These are phyloP conservation scores for Miscanthus sacchariflorus DNA, from an alignment of 202 grass and related monocot genomes.

Conservation along the genomic window DNA sequence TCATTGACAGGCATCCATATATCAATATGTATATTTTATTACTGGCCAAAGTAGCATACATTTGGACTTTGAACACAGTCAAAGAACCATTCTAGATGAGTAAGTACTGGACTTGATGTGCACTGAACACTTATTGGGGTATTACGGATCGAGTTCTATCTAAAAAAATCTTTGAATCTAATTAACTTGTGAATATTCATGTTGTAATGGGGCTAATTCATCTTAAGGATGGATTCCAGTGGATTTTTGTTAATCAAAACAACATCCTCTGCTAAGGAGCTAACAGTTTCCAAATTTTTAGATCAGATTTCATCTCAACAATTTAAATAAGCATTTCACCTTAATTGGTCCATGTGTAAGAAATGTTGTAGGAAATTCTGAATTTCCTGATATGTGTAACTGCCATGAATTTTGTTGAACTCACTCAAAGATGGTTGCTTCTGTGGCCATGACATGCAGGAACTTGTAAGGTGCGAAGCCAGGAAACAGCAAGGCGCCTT, in stretches of 20 bases:
- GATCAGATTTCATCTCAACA: neutral
- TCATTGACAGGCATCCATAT: slow-evolving; percentile 35
- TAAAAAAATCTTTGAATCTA: neutral
- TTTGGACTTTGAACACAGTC: slow-evolving; percentile 4
- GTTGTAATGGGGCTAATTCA: slow-evolving; percentile 11
- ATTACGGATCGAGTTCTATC: neutral
- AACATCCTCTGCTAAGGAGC: neutral
- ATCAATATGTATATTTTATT: neutral
- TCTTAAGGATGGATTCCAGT: neutral
- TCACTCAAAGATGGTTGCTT: slow-evolving; percentile 18
- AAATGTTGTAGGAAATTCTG: neutral
- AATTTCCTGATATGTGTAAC: slow-evolving; percentile 13
- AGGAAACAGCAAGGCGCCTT: slow-evolving; percentile 55
- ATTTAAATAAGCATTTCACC: neutral
- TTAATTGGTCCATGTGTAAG: neutral
- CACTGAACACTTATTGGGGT: neutral
- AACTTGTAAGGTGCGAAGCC: slow-evolving; percentile 48
- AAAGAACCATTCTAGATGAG: slow-evolving; percentile 13
- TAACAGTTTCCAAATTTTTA: neutral
- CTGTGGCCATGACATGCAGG: slow-evolving; percentile 44
- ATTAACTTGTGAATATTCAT: slow-evolving; percentile 2
- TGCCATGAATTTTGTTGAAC: slow-evolving; percentile 21
- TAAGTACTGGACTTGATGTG: slow-evolving; percentile 4
- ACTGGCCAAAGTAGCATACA: neutral
- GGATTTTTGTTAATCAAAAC: slow-evolving; percentile 29